phyloP scores from a whole-genome alignment of 441 rosid species.

The Lepidium campestre region DNA sequence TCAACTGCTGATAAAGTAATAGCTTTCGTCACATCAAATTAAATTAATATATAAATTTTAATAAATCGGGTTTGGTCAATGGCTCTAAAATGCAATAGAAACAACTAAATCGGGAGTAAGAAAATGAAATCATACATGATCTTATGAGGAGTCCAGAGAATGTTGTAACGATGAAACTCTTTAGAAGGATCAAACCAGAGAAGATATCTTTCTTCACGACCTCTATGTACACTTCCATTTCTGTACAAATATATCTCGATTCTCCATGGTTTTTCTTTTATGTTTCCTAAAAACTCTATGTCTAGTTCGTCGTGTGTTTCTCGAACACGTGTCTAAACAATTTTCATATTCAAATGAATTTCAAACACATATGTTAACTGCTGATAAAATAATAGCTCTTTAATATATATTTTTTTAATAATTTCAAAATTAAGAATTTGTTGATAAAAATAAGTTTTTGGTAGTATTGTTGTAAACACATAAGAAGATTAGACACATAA shows the following conservation, averaged over 20 bases:
- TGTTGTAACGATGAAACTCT: conserved; percentile 80
- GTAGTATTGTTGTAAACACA: too few relatives aligned
- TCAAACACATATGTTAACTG: too few relatives aligned
- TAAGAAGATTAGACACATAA: too few relatives aligned
- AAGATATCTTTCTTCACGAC: conserved; percentile 85
- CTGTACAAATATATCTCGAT: conserved; percentile 90
- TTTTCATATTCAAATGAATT: neutral
- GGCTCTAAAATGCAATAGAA: neutral
- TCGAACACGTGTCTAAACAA: conserved; percentile 61
- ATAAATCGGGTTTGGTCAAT: conserved; percentile 15
- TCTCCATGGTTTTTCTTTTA: conserved; percentile 82
- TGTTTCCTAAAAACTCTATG: conserved; percentile 84
- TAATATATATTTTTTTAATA: too few relatives aligned
- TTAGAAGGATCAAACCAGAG: conserved; percentile 92
- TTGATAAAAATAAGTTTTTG: too few relatives aligned
- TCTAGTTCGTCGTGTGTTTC: conserved; percentile 89
- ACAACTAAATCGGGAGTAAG: neutral
- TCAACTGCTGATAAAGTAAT: too few relatives aligned
- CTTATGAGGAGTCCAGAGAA: conserved; percentile 66
- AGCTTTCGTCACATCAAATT: neutral
- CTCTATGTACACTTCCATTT: conserved; percentile 73
- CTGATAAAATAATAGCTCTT: too few relatives aligned
- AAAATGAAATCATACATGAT: conserved; percentile 48
- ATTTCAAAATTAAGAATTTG: too few relatives aligned
- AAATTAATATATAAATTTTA: neutral